Evolutionary conservation across 2,329 filamentous ascomycete species (phyloP).

Genomic region (Aspergillus aculeatinus): DNA sequence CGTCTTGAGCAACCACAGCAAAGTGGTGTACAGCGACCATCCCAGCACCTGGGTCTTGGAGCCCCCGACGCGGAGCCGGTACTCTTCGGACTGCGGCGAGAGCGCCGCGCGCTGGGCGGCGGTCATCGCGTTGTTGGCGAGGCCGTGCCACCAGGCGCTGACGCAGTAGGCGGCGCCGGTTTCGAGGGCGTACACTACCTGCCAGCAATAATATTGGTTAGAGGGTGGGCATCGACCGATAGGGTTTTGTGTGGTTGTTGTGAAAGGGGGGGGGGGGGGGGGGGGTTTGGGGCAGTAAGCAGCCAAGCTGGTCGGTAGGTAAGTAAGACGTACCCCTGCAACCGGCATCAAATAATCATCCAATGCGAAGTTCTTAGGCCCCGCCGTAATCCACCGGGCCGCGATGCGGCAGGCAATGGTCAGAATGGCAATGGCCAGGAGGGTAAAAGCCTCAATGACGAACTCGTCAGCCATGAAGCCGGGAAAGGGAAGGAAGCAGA

Average conservation of each 20-base stretch:
- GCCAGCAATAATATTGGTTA: no score
- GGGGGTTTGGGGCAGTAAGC: no score
- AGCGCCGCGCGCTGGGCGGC: constrained; percentile 49
- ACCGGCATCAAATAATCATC: constrained; percentile 63
- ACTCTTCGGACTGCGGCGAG: constrained; percentile 48
- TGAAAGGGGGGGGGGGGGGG: no score
- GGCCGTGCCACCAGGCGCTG: constrained; percentile 49
- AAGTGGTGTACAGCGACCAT: constrained; percentile 54
- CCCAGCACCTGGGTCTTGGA: constrained; percentile 55
- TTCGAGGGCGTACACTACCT: constrained; percentile 55
- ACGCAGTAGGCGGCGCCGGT: constrained; percentile 52
- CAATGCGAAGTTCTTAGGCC: constrained; percentile 51
- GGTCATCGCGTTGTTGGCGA: constrained; percentile 61
- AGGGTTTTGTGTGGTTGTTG: no score
- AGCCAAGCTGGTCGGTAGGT: no score
- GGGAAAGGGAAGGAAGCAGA: background rate
- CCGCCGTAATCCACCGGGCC: constrained; percentile 50
- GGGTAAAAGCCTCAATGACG: constrained; percentile 50
- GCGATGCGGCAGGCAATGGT: constrained; percentile 54
- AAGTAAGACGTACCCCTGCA: constrained; percentile 44
- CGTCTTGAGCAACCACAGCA: constrained; percentile 55
- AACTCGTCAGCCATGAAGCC: constrained; percentile 32
- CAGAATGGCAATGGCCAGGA: constrained; percentile 52
- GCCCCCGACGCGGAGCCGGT: constrained; percentile 50
- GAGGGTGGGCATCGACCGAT: no score